Conservation (phyloP, 306 rosid genomes). For the Ammopiptanthus mongolicus region DNA sequence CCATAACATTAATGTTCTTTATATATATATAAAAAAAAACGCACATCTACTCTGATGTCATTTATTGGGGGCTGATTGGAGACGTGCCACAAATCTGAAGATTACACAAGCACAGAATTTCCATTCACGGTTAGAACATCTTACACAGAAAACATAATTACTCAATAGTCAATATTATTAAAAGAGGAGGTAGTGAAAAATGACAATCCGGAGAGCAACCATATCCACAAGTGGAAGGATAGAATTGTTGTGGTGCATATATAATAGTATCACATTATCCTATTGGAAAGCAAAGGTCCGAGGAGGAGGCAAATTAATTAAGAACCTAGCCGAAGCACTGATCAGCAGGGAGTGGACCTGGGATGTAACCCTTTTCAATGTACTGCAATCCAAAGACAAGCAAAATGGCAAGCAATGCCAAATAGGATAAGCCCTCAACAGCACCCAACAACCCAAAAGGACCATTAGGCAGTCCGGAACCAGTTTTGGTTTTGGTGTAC, state of each 20-base stretch:
- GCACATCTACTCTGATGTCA: too few relatives aligned
- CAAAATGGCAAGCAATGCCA: conserved; percentile 55
- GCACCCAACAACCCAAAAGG: conserved; percentile 86
- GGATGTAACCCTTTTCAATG: conserved; percentile 66
- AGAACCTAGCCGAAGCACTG: conserved; percentile 73
- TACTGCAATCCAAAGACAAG: conserved; percentile 81
- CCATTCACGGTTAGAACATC: not conserved
- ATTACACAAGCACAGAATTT: not conserved
- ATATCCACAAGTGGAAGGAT: conserved; percentile 44
- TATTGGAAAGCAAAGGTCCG: not conserved
- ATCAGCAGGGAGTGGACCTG: conserved; percentile 85
- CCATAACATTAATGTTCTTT: not conserved
- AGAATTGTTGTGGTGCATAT: conserved; percentile 19
- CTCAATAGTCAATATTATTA: not conserved
- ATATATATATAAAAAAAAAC: too few relatives aligned
- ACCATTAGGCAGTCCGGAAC: conserved; percentile 84
- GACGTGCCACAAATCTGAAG: not conserved
- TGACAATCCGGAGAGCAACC: not conserved
- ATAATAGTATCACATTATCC: not conserved
- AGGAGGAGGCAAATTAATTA: not conserved
- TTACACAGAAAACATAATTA: not conserved
- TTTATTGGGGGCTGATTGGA: too few relatives aligned
- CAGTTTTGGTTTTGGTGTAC: conserved; percentile 76
- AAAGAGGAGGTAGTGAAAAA: not conserved
- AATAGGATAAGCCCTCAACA: conserved; percentile 73